Conservation (phyloP, 306 rosid species). For the Inga oerstediana region DNA sequence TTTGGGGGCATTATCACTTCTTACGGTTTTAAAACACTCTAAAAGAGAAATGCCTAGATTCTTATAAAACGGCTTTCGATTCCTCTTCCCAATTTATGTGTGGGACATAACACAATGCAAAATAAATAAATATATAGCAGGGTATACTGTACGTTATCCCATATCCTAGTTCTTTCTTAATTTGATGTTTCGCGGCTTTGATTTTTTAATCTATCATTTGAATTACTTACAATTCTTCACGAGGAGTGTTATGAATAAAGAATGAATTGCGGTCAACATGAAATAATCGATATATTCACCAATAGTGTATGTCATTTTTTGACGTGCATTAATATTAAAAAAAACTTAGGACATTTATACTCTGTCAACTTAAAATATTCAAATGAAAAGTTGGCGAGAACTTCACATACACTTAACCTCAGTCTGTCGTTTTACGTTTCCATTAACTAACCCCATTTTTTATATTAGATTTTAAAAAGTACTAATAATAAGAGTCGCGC, state of each 20-base stretch:
- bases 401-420: neutral
- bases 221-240: neutral
- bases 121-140: neutral
- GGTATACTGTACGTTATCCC: neutral
- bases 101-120: neutral
- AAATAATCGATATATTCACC: neutral
- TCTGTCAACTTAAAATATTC: neutral
- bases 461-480: neutral
- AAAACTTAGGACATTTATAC: too few relatives aligned
- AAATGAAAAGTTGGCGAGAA: neutral
- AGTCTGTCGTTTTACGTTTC: neutral
- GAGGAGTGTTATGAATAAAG: neutral
- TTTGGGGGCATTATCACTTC: too few relatives aligned
- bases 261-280: neutral
- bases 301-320: neutral
- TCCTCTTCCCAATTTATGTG: too few relatives aligned
- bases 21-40: too few relatives aligned
- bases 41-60: too few relatives aligned
- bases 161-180: neutral
- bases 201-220: neutral
- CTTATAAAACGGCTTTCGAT: too few relatives aligned
- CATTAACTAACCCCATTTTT: neutral
- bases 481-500: neutral
- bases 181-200: neutral
- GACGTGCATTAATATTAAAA: neutral